Evolutionary conservation across 805 yeast species (phyloP), one percentile per base, ranked within the genome.

Genomic region (Metschnikowia proteae): DNA sequence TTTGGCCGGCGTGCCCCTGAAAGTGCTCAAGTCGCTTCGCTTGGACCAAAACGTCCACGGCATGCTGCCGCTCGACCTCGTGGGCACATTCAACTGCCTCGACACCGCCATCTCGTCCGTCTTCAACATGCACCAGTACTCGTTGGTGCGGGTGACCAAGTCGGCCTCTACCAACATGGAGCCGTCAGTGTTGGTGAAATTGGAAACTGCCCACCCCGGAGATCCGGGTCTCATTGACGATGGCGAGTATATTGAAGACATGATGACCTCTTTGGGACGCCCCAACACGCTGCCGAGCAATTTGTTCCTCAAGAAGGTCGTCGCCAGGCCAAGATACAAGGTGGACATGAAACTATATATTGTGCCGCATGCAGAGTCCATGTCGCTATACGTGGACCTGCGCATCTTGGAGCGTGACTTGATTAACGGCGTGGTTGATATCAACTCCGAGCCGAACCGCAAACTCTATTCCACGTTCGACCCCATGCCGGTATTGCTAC

Each of bases 311-410:
- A 82, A 82, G 61, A 79, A 79, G 50, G 68, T 76, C 25, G 75
- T 81, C 31, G 85, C 85, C 10, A 66, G 84, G 54, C 86, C 86
- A 9, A 62, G 86, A 31, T 82, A 82, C 61, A 82, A 82, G 58
- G 70, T 80, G 4, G 79, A 78, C 53, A 82, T 82, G 86, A 78
- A 80, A 58, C 75, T 81, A n/a, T 81, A 76, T 61, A 55, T 82
- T 17, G 63, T 81, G 5, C 83, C 84, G 3, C 63, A 71, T 26
- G 56, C 60, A 11, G 49, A 59, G 5, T 59, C 68, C 46, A 54
- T 63, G 47, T 68, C 71, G 51, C 52, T 80, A 22, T 80, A 80
- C 52, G 70, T 77, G 36, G 79, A 78, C 52, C 68, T 68, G 47
- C 64, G 79, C 48, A 75, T 77, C 74, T 66, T 80, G 52, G 77